These are phyloP conservation scores for Paraurostyla sp. DNA, from an alignment of 73 alveolate genomes.

Conservation along the genomic window DNA sequence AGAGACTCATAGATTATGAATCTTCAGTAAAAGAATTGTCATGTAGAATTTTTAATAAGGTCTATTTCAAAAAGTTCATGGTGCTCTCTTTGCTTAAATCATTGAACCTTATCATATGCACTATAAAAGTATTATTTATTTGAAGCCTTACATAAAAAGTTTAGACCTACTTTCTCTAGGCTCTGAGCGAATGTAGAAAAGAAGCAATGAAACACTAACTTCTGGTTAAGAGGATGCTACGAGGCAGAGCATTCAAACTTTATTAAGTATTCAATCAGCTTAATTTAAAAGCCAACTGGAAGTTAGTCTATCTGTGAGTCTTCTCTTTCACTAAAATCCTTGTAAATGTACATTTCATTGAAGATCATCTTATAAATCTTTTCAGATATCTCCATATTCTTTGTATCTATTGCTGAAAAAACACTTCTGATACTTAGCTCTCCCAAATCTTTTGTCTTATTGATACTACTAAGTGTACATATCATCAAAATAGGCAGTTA, in stretches of 20 bases:
- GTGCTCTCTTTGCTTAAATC: slow-evolving; percentile 13
- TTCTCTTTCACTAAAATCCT: slow-evolving; percentile 39
- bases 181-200: background rate
- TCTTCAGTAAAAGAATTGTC: slow-evolving; percentile 15
- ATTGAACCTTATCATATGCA: slow-evolving; percentile 47
- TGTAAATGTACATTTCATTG: slow-evolving; percentile 36
- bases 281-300: background rate
- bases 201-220: slow-evolving; percentile 32
- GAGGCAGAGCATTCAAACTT: slow-evolving; percentile 60
- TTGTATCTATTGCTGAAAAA: slow-evolving; percentile 28
- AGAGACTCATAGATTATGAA: background rate
- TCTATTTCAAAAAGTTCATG: slow-evolving; percentile 5
- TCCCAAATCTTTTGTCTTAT: slow-evolving; percentile 14
- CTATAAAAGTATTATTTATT: background rate
- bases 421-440: slow-evolving; percentile 41
- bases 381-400: background rate
- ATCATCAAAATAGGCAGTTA: background rate
- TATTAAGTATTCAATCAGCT: slow-evolving; percentile 32
- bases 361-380: background rate
- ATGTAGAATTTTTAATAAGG: background rate
- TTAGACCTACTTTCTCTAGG: slow-evolving; percentile 27
- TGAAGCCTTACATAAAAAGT: background rate
- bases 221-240: slow-evolving; percentile 11
- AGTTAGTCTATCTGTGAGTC: background rate
- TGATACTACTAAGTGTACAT: background rate